phyloP scores from a whole-genome alignment of 2,329 filamentous ascomycete species.

The Trichoderma sp. region DNA sequence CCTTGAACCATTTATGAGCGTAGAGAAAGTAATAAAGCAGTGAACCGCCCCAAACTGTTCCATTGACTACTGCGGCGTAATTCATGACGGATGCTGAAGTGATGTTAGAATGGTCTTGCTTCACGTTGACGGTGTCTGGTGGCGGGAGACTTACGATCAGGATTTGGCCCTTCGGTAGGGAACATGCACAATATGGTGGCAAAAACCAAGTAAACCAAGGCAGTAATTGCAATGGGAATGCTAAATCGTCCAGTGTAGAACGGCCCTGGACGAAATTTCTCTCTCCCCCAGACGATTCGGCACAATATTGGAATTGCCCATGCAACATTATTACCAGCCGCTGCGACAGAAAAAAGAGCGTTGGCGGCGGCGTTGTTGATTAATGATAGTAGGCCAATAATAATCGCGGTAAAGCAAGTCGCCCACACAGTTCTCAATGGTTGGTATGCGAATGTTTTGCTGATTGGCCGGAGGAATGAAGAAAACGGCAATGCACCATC shows the following conservation, averaged over 20 bases:
- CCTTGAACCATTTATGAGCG: slow-evolving; percentile 6
- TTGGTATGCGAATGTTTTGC: neutral
- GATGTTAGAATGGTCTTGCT: neutral
- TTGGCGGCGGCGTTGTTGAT: slow-evolving; percentile 8
- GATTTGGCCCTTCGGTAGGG: slow-evolving; percentile 4
- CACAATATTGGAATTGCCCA: neutral
- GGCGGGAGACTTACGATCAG: neutral
- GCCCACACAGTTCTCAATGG: slow-evolving; percentile 1
- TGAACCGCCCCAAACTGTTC: neutral
- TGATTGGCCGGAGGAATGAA: neutral
- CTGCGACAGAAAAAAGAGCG: neutral
- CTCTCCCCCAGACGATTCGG: neutral
- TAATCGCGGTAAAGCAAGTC: neutral
- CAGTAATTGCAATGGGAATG: neutral
- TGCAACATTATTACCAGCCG: neutral
- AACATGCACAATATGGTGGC: slow-evolving; percentile 11
- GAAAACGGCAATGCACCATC: slow-evolving; percentile 1
- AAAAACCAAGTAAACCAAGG: neutral
- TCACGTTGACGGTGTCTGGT: too few species aligned
- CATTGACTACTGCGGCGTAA: neutral
- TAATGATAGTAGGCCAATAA: neutral
- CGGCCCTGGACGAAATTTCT: neutral
- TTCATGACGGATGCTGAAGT: slow-evolving; percentile 1
- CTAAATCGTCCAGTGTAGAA: neutral
- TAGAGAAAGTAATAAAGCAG: neutral